Evolutionary conservation across 257 asterid genomes (phyloP).

Genomic region (Ehretia macrophylla): DNA sequence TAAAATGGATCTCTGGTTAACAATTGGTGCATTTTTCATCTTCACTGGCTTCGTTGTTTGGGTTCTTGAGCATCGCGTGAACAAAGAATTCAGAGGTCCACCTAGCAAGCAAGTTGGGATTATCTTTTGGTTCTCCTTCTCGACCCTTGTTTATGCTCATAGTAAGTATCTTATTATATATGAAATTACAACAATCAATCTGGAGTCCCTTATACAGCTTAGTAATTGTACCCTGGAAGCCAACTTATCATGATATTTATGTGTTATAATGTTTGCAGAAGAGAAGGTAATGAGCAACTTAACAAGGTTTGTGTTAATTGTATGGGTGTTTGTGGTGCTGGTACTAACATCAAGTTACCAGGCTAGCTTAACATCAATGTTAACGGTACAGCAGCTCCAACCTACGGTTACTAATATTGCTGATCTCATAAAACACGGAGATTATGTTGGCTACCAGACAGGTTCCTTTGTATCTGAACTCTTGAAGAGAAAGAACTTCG

Average conservation of each 20-base stretch:
- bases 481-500: constrained; percentile 22
- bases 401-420: constrained; percentile 30
- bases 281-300: constrained; percentile 50
- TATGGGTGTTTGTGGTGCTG: constrained; percentile 54
- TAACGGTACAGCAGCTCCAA: constrained; percentile 49
- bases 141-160: constrained; percentile 52
- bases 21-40: constrained; percentile 38
- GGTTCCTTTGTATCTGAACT: constrained; percentile 32
- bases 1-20: constrained; percentile 36
- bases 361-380: constrained; percentile 54
- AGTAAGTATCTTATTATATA: constrained; percentile 25
- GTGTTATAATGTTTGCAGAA: constrained; percentile 25
- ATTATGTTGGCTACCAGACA: constrained; percentile 35
- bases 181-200: not conserved
- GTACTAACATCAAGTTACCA: constrained; percentile 56
- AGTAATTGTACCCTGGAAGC: too few relatives aligned
- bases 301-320: constrained; percentile 44
- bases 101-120: constrained; percentile 43
- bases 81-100: constrained; percentile 43
- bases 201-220: too few relatives aligned
- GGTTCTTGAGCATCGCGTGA: constrained; percentile 48
- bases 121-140: constrained; percentile 52
- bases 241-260: not conserved
- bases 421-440: constrained; percentile 33
- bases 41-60: constrained; percentile 47